phyloP scores from a whole-genome alignment of 371 early-diverging fungal genomes.

The Rhizopus delemar region DNA sequence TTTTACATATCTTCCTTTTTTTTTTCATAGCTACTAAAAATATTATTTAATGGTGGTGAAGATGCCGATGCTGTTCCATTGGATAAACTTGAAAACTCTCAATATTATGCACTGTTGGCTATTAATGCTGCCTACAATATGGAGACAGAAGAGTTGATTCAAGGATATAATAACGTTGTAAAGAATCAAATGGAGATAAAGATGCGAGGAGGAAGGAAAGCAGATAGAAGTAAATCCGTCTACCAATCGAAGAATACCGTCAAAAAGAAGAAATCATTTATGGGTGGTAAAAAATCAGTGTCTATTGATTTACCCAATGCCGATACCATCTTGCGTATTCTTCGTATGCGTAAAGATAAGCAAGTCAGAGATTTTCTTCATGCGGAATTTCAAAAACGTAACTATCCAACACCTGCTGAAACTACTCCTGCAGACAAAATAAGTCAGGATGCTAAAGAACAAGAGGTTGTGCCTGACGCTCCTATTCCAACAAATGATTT shows the following conservation, averaged over 20 bases:
- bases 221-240: constrained; percentile 46
- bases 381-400: constrained; percentile 40
- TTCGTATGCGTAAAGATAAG: constrained; percentile 54
- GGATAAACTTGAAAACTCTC: constrained; percentile 72
- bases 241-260: constrained; percentile 47
- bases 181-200: constrained; percentile 46
- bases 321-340: constrained; percentile 55
- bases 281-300: constrained; percentile 18
- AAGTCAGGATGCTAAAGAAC: constrained; percentile 7
- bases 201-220: constrained; percentile 39
- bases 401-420: constrained; percentile 26
- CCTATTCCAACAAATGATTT: constrained; percentile 21
- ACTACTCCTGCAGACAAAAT: constrained; percentile 5
- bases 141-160: constrained; percentile 62
- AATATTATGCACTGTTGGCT: constrained; percentile 69
- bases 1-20: not conserved
- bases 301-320: constrained; percentile 48
- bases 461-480: constrained; percentile 17
- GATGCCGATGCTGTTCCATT: constrained; percentile 79
- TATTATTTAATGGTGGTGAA: constrained; percentile 88
- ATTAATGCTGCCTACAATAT: constrained; percentile 65
- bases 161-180: constrained; percentile 55
- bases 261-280: constrained; percentile 29
- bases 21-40: constrained; percentile 67
- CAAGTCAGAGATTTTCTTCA: constrained; percentile 50